These are phyloP conservation scores for Penicillium sp. DNA, from an alignment of 2,329 filamentous ascomycete genomes.

Conservation along the genomic window DNA sequence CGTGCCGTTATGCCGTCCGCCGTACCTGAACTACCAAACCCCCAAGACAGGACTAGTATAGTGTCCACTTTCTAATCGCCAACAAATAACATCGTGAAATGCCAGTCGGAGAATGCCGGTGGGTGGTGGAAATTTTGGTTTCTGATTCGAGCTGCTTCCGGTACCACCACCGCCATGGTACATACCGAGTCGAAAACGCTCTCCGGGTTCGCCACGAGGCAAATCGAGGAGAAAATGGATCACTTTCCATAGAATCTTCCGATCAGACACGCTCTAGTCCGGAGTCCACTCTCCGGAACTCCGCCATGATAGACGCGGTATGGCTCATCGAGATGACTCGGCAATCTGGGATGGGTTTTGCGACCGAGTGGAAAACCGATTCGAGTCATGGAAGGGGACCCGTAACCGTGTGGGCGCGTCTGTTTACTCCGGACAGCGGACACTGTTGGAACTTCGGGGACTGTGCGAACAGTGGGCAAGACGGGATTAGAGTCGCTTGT, in stretches of 20 bases:
- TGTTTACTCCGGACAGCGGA: background rate
- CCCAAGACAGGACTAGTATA: slow-evolving; percentile 9
- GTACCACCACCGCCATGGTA: background rate
- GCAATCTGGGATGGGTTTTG: background rate
- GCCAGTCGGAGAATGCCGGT: slow-evolving; percentile 26
- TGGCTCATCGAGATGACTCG: slow-evolving; percentile 1
- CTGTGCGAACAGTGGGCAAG: background rate
- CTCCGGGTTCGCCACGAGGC: slow-evolving; percentile 14
- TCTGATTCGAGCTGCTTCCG: background rate
- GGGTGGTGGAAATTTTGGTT: slow-evolving; percentile 15
- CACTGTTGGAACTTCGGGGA: background rate
- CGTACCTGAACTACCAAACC: background rate
- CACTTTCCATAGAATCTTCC: background rate
- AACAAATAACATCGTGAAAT: slow-evolving; percentile 16
- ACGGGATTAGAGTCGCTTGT: background rate
- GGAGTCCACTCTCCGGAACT: slow-evolving; percentile 13
- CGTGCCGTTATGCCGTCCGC: background rate
- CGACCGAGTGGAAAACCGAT: background rate
- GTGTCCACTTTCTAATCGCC: slow-evolving; percentile 21
- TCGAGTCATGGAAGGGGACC: background rate
- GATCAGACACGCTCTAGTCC: slow-evolving; percentile 1
- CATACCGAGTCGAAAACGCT: slow-evolving; percentile 7
- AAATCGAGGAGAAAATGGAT: slow-evolving; percentile 8
- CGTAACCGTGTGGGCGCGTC: background rate
- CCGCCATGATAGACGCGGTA: background rate